These are phyloP conservation scores for Cadophora malorum DNA, from an alignment of 2,329 filamentous ascomycete species.

Conservation along the genomic window DNA sequence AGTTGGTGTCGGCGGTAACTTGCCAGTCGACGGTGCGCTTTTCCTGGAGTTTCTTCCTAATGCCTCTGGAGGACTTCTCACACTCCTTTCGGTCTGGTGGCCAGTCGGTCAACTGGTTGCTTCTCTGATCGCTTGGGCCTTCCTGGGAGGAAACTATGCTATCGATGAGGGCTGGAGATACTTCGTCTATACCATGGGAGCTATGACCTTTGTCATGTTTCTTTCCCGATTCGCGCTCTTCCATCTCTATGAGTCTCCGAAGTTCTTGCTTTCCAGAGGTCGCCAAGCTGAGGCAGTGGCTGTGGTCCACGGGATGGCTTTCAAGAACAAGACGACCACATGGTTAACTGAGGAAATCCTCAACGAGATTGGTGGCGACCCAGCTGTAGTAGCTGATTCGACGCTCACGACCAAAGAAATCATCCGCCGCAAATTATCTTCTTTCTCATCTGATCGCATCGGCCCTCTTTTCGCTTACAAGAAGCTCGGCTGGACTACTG, in stretches of 20 bases:
- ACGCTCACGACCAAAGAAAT: conserved; percentile 34
- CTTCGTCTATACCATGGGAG: conserved; percentile 73
- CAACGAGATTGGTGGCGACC: conserved; percentile 58
- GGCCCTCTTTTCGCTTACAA: conserved; percentile 67
- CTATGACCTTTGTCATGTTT: conserved; percentile 79
- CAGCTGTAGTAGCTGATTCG: conserved; percentile 18
- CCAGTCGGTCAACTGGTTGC: conserved; percentile 80
- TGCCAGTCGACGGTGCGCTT: conserved; percentile 79
- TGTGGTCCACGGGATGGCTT: conserved; percentile 79
- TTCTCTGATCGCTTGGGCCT: conserved; percentile 76
- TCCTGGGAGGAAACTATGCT: conserved; percentile 62
- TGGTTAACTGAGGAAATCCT: conserved; percentile 78
- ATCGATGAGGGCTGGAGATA: conserved; percentile 77
- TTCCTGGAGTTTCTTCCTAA: conserved; percentile 86
- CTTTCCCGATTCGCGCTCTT: conserved; percentile 80
- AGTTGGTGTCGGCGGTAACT: conserved; percentile 75
- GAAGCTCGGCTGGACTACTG: conserved; percentile 58
- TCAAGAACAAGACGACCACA: conserved; percentile 71
- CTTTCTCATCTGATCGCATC: conserved; percentile 72
- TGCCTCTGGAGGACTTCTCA: conserved; percentile 74
- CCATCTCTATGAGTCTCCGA: conserved; percentile 83
- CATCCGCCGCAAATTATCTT: conserved; percentile 56
- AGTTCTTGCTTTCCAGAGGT: conserved; percentile 79
- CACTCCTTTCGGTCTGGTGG: conserved; percentile 87
- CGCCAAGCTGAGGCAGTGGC: conserved; percentile 80